Percentiles rank a stretch among this genome's conserved stretches.
Conservation (phyloP, 2,329 filamentous ascomycete genomes). For the Ophiognomonia clavigignenti-juglandacearum region DNA sequence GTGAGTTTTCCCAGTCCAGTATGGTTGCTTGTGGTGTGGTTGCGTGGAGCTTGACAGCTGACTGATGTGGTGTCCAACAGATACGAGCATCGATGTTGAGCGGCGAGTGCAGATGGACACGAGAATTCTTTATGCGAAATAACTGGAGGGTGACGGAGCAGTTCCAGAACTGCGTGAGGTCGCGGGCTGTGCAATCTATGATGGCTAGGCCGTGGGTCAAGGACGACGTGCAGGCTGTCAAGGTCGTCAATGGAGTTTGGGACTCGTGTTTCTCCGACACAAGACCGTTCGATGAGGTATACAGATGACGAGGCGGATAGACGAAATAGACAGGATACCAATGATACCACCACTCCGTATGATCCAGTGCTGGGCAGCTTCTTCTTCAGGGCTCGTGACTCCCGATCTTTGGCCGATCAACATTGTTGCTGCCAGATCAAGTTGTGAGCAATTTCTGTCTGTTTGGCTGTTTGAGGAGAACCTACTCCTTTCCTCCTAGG, state of each 20-base stretch:
- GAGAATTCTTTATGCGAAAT: constrained; percentile 78
- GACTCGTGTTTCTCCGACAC: constrained; percentile 95
- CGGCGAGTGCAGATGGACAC: constrained; percentile 86
- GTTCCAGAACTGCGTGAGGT: constrained; percentile 86
- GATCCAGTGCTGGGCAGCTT: no score
- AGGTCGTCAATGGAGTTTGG: constrained; percentile 96
- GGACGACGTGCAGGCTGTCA: constrained; percentile 79
- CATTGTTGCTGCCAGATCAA: no score
- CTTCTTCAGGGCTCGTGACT: no score
- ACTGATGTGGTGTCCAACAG: constrained; percentile 35
- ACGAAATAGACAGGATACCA: constrained; percentile 5
- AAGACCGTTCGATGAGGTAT: constrained; percentile 94
- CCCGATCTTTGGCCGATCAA: no score
- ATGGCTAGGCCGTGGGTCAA: constrained; percentile 73
- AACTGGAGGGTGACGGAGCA: constrained; percentile 90
- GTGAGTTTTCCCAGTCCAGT: no score
- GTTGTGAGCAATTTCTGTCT: no score
- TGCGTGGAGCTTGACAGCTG: no score
- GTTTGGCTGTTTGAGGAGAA: no score
- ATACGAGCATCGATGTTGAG: constrained; percentile 90
- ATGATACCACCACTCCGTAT: constrained; percentile 13
- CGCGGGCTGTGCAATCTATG: constrained; percentile 75
- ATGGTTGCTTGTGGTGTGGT: no score
- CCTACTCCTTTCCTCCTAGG: no score
- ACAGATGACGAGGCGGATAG: constrained; percentile 52